Base-by-base conservation (phyloP, 2,329 filamentous ascomycete genomes). In the Colletotrichum karsti region DNA sequence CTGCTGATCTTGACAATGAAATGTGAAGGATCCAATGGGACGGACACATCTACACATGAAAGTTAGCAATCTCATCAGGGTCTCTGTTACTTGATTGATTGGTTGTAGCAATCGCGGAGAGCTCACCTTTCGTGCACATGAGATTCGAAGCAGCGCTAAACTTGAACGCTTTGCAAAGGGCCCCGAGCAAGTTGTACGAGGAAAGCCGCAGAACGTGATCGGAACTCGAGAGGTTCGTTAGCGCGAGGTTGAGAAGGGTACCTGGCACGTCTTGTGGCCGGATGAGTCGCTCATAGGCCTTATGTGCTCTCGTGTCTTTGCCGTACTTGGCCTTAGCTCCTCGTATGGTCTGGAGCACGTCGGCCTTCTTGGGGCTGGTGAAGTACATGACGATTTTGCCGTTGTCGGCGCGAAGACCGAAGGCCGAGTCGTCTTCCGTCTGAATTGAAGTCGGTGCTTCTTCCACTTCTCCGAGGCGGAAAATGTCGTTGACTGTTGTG, bases 381-480 rank as follows among this genome's bases (percentile, higher is more conserved):
- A 92, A 92, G 74, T 90, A 91, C 89, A 92, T 91, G 59, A 91
- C 86, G 55, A 91, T 89, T 77, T 90, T 91, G 72, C 90, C 90
- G 70, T 89, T 90, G 72, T 92, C 90, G 3, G 90, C 90, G 55
- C 90, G 84, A 28, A 92, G 79, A 1, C 90, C 90, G 76, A 92
- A 92, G 2, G 89, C 87, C 3, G 87, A 88, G 70, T 92, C 89
- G 65, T 92, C 90, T 65, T 91, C 90, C 0, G 87, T 87, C 67
- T 89, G 85, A 60, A 91, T 88, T 3, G 88, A 88, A 3, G 88
- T 88, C 5, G 89, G 85, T 5, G 89, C 88, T 78, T 92, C 90
- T 65, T 92, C 90, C 13, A 92, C 85, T 62, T 92, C 90, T 4
- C 88, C 84, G 4, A 92, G 81, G 9, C 89, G 87, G 77, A 92